These are phyloP conservation scores for Xylaria longipes DNA, from an alignment of 495 filamentous ascomycete genomes.

Conservation along the genomic window DNA sequence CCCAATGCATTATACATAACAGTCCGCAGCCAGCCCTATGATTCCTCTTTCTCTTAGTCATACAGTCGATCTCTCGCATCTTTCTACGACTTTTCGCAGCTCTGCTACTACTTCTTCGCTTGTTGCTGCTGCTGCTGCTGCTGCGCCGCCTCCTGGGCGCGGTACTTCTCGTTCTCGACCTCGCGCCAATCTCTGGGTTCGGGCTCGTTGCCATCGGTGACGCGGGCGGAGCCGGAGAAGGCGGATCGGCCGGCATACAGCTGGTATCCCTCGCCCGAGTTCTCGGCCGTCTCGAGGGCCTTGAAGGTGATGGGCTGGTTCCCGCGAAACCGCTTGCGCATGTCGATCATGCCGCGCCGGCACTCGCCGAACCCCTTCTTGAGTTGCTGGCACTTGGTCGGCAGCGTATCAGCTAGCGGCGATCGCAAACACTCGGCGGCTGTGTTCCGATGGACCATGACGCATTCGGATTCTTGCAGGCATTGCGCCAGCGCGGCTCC, in stretches of 20 bases:
- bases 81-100: not conserved
- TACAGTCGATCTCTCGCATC: not conserved
- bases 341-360: constrained; percentile 95
- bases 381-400: constrained; percentile 88
- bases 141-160: constrained; percentile 41
- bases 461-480: constrained; percentile 93
- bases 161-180: constrained; percentile 60
- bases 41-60: constrained; percentile 9
- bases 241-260: constrained; percentile 82
- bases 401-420: constrained; percentile 78
- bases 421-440: constrained; percentile 86
- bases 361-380: constrained; percentile 92
- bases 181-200: constrained; percentile 61
- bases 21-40: not conserved
- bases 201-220: constrained; percentile 59
- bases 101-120: not conserved
- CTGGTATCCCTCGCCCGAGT: constrained; percentile 62
- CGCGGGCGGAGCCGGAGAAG: constrained; percentile 60
- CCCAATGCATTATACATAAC: constrained; percentile 26
- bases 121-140: constrained; percentile 26
- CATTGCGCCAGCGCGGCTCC: constrained; percentile 91
- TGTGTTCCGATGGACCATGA: constrained; percentile 86
- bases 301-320: constrained; percentile 79
- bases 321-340: constrained; percentile 98
- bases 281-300: constrained; percentile 65